Percentiles rank a stretch among this genome's conserved stretches.
These are phyloP conservation scores for Malassezia brasiliensis DNA, from an alignment of 1,284 basidiomycete species.

Conservation along the genomic window DNA sequence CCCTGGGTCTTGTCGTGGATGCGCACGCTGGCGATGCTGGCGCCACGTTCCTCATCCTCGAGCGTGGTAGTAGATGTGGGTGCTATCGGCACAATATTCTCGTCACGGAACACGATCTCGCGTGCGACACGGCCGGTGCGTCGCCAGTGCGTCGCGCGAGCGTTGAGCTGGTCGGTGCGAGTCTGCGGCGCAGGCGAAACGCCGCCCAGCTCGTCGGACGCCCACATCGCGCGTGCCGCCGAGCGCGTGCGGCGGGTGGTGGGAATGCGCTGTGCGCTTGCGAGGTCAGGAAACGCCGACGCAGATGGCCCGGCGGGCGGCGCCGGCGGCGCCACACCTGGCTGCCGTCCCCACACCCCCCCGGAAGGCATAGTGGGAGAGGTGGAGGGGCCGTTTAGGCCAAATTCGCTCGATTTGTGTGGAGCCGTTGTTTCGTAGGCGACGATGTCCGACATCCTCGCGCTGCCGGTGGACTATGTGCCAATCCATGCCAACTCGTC, in stretches of 20 bases:
- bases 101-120: neutral
- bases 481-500: conserved; percentile 14
- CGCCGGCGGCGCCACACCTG: neutral
- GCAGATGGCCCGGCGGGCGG: neutral
- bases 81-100: neutral
- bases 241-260: conserved; percentile 11
- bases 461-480: conserved; percentile 12
- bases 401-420: neutral
- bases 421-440: neutral
- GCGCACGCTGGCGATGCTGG: conserved; percentile 11
- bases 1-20: conserved; percentile 8
- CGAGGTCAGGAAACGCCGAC: conserved; percentile 14
- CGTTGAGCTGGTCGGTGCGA: conserved; percentile 14
- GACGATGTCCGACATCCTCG: conserved; percentile 11
- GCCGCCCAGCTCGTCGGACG: neutral
- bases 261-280: neutral
- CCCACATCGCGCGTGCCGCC: neutral
- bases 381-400: neutral
- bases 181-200: conserved; percentile 2
- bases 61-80: neutral
- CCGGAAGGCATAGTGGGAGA: neutral
- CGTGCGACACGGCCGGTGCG: conserved; percentile 1
- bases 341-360: neutral
- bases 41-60: conserved; percentile 1
- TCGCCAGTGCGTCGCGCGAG: conserved; percentile 7